phyloP scores from a whole-genome alignment of 2,329 filamentous ascomycete species.

The Phialophora verrucosa region DNA sequence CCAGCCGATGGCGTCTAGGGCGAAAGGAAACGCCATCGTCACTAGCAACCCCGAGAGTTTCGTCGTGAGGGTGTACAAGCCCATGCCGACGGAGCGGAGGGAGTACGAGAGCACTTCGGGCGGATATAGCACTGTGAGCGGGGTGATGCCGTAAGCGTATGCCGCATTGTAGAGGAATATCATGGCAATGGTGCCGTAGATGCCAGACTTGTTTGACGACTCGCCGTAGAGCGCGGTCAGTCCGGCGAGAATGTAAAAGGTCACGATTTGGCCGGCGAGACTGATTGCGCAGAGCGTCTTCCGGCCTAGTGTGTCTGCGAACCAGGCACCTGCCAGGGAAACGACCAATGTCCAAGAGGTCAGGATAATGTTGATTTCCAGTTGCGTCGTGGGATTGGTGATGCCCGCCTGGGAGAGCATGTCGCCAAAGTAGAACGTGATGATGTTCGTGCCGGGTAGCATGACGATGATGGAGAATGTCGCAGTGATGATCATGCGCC shows the following conservation, averaged over 20 bases:
- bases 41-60: conserved; percentile 44
- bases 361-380: conserved; percentile 58
- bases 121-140: conserved; percentile 46
- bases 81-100: conserved; percentile 40
- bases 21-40: conserved; percentile 46
- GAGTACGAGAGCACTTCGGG: conserved; percentile 45
- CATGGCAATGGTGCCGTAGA: conserved; percentile 50
- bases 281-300: conserved; percentile 46
- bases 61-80: conserved; percentile 13
- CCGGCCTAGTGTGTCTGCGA: conserved; percentile 52
- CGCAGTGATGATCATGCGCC: conserved; percentile 48
- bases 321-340: conserved; percentile 52
- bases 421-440: conserved; percentile 51
- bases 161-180: conserved; percentile 47
- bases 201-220: conserved; percentile 47
- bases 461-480: conserved; percentile 46
- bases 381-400: conserved; percentile 50
- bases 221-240: conserved; percentile 54
- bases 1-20: conserved; percentile 52
- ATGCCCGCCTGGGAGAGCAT: conserved; percentile 50
- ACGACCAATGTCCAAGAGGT: conserved; percentile 57
- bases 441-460: conserved; percentile 49
- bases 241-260: conserved; percentile 59
- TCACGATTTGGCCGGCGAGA: conserved; percentile 49
- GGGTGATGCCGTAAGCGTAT: conserved; percentile 46